A percentile compares a stretch with the other conserved stretches of the same genome.
These are phyloP conservation scores for Apiospora malaysiana DNA, from an alignment of 2,329 filamentous ascomycete species.

Conservation along the genomic window DNA sequence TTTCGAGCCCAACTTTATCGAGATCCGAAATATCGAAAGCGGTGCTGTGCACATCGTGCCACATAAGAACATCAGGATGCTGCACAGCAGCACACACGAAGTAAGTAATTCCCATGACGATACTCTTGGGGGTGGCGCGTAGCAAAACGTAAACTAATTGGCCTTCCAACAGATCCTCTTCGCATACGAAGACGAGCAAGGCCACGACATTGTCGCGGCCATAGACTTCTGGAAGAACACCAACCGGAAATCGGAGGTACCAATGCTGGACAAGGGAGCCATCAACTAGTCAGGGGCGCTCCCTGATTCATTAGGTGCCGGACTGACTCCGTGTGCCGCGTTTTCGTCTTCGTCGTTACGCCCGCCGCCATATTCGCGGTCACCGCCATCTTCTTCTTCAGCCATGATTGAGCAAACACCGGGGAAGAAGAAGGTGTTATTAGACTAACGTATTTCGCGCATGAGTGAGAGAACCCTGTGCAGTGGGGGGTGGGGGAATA, in stretches of 20 bases:
- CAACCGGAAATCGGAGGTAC: slow-evolving; percentile 47
- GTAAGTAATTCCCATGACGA: slow-evolving; percentile 57
- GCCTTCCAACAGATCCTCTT: slow-evolving; percentile 77
- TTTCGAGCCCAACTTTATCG: slow-evolving; percentile 97
- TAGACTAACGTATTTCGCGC: slow-evolving; percentile 7
- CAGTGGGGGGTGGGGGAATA: neutral
- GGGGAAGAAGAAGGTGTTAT: neutral
- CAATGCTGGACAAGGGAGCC: slow-evolving; percentile 23
- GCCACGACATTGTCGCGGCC: slow-evolving; percentile 91
- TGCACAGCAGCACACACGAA: slow-evolving; percentile 96
- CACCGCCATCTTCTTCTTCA: neutral
- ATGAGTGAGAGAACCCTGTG: neutral
- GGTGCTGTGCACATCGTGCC: slow-evolving; percentile 95
- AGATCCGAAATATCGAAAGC: slow-evolving; percentile 93
- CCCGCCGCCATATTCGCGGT: neutral
- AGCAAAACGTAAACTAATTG: slow-evolving; percentile 36
- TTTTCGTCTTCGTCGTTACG: slow-evolving; percentile 9
- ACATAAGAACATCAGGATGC: slow-evolving; percentile 95
- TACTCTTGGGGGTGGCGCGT: neutral
- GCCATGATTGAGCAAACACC: neutral
- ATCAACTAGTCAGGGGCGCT: slow-evolving; percentile 18
- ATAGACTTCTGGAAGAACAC: slow-evolving; percentile 93
- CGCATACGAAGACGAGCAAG: slow-evolving; percentile 93
- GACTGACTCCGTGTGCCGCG: neutral
- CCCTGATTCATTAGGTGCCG: neutral